A percentile compares a stretch with the other conserved stretches of the same genome.
phyloP scores from a whole-genome alignment of 495 filamentous ascomycete genomes.

The Cercophora samala region DNA sequence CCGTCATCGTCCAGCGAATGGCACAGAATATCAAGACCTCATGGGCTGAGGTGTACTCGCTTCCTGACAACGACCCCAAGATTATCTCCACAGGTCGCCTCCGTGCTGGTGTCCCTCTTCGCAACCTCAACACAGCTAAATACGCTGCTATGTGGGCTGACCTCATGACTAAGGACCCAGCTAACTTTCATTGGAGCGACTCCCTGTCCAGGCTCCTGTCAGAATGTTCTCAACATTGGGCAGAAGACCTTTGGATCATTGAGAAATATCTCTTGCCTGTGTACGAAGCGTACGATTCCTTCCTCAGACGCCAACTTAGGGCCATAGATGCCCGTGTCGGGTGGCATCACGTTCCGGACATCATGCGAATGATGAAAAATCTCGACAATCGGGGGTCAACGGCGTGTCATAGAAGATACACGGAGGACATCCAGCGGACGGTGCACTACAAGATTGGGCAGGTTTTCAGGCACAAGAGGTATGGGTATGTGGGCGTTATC shows the following conservation, averaged over 20 bases:
- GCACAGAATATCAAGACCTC: neutral
- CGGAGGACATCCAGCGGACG: conserved; percentile 32
- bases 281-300: conserved; percentile 40
- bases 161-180: neutral
- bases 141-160: conserved; percentile 1
- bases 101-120: neutral
- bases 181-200: neutral
- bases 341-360: conserved; percentile 39
- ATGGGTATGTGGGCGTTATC: conserved; percentile 75
- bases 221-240: neutral
- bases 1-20: conserved; percentile 2
- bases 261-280: neutral
- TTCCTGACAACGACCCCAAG: neutral
- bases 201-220: neutral
- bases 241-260: neutral
- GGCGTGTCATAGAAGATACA: conserved; percentile 49
- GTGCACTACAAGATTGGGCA: conserved; percentile 78
- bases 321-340: conserved; percentile 17
- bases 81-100: neutral
- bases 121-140: neutral
- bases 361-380: conserved; percentile 56
- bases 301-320: conserved; percentile 22
- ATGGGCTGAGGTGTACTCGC: neutral
- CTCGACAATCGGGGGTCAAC: conserved; percentile 57
- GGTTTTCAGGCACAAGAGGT: conserved; percentile 78